Conservation (phyloP, 495 filamentous ascomycete genomes). For the Neurospora discreta region DNA sequence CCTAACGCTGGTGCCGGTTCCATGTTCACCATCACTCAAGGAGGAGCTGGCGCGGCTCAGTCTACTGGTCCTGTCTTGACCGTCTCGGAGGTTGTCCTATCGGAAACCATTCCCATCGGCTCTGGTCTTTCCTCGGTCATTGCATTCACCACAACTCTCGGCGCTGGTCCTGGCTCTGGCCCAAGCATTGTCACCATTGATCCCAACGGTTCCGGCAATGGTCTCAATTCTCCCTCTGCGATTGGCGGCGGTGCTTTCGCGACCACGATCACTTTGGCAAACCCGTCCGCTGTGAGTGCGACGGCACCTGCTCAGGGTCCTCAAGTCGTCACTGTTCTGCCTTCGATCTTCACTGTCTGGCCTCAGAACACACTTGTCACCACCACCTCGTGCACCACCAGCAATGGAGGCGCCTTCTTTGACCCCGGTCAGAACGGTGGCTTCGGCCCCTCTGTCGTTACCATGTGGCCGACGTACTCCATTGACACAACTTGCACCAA, state of each 20-base stretch:
- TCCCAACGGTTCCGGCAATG: constrained; percentile 8
- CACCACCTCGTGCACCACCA: background rate
- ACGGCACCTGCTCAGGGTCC: constrained; percentile 2
- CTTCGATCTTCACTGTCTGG: constrained; percentile 8
- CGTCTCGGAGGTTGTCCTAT: constrained; percentile 16
- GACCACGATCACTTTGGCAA: background rate
- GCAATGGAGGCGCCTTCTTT: background rate
- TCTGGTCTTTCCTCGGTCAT: constrained; percentile 9
- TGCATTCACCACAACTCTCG: constrained; percentile 11
- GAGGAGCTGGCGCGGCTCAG: background rate
- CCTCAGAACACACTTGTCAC: background rate
- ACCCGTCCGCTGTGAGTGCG: background rate
- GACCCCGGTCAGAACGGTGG: background rate
- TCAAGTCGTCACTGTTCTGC: constrained; percentile 5
- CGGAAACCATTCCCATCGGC: constrained; percentile 14
- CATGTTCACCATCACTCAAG: constrained; percentile 1
- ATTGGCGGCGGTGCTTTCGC: background rate
- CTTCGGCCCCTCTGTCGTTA: background rate
- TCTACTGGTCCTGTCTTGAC: constrained; percentile 1
- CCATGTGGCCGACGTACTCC: constrained; percentile 1
- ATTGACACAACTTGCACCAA: constrained; percentile 2
- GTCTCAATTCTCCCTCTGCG: background rate
- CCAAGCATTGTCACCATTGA: constrained; percentile 12
- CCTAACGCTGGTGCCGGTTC: background rate
- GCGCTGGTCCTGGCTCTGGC: constrained; percentile 6